phyloP scores from a whole-genome alignment of 2,329 filamentous ascomycete species.

The Colletotrichum zoysiae region DNA sequence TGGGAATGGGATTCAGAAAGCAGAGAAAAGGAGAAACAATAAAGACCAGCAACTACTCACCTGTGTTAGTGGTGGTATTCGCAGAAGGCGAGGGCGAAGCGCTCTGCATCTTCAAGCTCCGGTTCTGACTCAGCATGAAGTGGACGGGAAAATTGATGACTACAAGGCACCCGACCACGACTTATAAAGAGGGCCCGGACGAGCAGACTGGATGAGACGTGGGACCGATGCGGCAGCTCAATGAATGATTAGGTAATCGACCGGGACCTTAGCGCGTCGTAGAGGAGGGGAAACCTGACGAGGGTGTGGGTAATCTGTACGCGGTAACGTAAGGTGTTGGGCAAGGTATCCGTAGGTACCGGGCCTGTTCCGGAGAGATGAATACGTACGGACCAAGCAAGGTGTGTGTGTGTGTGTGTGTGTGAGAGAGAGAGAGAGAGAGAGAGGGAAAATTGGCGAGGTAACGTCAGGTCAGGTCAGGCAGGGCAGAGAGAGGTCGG shows the following conservation, averaged over 20 bases:
- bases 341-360: conserved; percentile 35
- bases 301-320: conserved; percentile 36
- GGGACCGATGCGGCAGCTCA: conserved; percentile 41
- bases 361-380: conserved; percentile 26
- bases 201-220: conserved; percentile 40
- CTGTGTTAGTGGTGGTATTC: conserved; percentile 42
- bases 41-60: conserved; percentile 32
- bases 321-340: conserved; percentile 36
- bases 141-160: conserved; percentile 42
- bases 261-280: conserved; percentile 41
- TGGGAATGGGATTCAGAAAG: conserved; percentile 12
- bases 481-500: conserved; percentile 22
- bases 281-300: conserved; percentile 40
- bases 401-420: background rate
- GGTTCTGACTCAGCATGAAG: conserved; percentile 44
- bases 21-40: conserved; percentile 32
- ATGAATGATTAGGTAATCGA: conserved; percentile 40
- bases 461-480: conserved; percentile 13
- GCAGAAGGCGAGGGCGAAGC: conserved; percentile 41
- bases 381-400: conserved; percentile 16
- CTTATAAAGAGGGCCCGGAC: conserved; percentile 42
- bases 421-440: background rate
- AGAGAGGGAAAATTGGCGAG: conserved; percentile 1
- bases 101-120: conserved; percentile 43
- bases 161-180: conserved; percentile 40